Conservation (phyloP, 176 grass and related monocot genomes). For the Phyllostachys edulis region DNA sequence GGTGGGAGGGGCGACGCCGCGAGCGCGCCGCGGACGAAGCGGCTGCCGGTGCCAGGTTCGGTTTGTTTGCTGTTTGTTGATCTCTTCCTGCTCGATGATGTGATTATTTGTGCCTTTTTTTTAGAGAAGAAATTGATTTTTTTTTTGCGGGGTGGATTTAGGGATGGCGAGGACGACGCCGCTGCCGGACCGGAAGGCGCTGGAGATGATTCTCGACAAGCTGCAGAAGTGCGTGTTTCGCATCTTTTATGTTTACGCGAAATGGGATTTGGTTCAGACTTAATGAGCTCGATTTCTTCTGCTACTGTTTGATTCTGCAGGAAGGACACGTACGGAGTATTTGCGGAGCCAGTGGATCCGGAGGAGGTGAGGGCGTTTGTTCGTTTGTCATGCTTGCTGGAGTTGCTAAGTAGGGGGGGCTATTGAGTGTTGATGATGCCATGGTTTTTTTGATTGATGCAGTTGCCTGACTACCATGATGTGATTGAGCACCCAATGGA, state of each 20-base stretch:
- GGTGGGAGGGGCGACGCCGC: conserved; percentile 44
- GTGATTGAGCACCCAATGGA: conserved; percentile 99
- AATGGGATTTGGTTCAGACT: conserved; percentile 23
- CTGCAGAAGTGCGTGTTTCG: conserved; percentile 75
- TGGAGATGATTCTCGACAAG: conserved; percentile 90
- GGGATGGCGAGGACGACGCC: conserved; percentile 57
- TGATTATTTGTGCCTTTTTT: conserved; percentile 20
- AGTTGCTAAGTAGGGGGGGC: neutral
- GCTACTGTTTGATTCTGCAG: conserved; percentile 49
- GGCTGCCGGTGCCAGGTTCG: conserved; percentile 61
- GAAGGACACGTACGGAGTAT: conserved; percentile 94
- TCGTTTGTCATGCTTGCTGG: conserved; percentile 18
- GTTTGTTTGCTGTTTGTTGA: conserved; percentile 30
- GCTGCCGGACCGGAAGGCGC: conserved; percentile 64
- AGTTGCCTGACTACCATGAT: conserved; percentile 96
- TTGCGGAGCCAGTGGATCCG: conserved; percentile 84
- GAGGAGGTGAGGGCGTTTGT: conserved; percentile 66
- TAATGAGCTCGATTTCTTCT: conserved; percentile 33
- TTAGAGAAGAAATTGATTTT: neutral
- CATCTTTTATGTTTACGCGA: neutral
- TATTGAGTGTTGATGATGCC: conserved; percentile 37
- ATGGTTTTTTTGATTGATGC: conserved; percentile 37
- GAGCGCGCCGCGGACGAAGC: conserved; percentile 55
- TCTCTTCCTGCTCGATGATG: conserved; percentile 12
- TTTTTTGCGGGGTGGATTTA: conserved; percentile 24